Conservation (phyloP, 441 rosid genomes). For the Pelargonium cotyledonis region DNA sequence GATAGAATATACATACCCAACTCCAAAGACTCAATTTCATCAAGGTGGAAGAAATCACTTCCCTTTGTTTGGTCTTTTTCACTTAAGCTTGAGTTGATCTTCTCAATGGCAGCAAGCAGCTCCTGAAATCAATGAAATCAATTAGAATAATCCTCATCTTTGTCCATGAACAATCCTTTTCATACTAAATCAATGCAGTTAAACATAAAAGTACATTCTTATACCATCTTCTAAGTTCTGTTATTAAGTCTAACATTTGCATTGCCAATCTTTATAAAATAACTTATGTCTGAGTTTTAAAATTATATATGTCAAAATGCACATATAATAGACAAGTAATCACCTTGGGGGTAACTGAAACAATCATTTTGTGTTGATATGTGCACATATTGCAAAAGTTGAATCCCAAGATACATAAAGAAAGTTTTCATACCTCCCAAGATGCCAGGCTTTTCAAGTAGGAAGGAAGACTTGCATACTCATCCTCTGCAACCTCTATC, state of each 20-base stretch:
- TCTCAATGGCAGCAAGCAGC: constrained; percentile 18
- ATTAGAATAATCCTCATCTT: background rate
- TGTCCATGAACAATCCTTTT: background rate
- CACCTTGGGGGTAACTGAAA: background rate
- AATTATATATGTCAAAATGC: background rate
- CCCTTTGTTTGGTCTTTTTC: constrained; percentile 14
- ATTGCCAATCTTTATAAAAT: too few relatives aligned
- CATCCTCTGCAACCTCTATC: constrained; percentile 43
- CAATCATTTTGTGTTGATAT: background rate
- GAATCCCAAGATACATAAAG: background rate
- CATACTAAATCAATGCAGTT: too few relatives aligned
- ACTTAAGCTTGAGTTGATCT: constrained; percentile 18
- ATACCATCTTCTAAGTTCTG: too few relatives aligned
- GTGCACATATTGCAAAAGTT: background rate
- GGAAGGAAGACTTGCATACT: constrained; percentile 63
- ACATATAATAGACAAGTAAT: background rate
- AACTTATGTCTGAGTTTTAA: background rate
- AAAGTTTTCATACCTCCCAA: constrained; percentile 64
- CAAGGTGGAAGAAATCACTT: constrained; percentile 13
- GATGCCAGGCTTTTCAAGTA: constrained; percentile 60
- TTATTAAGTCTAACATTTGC: too few relatives aligned
- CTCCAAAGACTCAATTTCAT: constrained; percentile 20
- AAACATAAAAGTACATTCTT: too few relatives aligned
- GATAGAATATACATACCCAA: constrained; percentile 5
- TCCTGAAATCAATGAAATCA: constrained; percentile 10